Evolutionary conservation across 129 eudicot species (phyloP).

Genomic region (Gnaphalium uliginosum): DNA sequence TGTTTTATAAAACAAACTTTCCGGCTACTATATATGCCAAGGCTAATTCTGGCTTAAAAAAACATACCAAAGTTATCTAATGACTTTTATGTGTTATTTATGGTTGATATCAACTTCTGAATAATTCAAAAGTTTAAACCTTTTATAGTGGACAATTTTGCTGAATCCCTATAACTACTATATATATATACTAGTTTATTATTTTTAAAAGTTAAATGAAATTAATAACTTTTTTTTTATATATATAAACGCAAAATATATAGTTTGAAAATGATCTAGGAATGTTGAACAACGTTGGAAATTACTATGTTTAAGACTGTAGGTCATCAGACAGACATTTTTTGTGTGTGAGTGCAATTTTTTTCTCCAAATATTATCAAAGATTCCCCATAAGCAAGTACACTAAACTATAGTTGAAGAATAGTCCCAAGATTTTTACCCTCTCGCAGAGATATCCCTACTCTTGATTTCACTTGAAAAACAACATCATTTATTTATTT

Average conservation of each 20-base stretch:
- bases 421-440: constrained; percentile 4
- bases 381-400: constrained; percentile 4
- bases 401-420: not conserved
- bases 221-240: too few species aligned
- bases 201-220: too few species aligned
- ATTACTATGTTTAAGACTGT: constrained; percentile 13
- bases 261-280: not conserved
- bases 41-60: not conserved
- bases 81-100: too few species aligned
- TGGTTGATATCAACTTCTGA: too few species aligned
- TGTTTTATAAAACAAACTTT: not conserved
- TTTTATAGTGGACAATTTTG: too few species aligned
- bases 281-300: constrained; percentile 11
- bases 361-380: constrained; percentile 3
- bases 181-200: too few species aligned
- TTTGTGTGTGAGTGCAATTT: not conserved
- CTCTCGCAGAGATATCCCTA: not conserved
- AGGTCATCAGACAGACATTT: not conserved
- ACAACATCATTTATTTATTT: not conserved
- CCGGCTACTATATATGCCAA: not conserved
- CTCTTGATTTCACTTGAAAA: not conserved
- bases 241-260: too few species aligned
- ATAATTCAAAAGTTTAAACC: too few species aligned
- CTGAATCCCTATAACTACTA: too few species aligned
- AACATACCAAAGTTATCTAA: too few species aligned